Evolutionary conservation across 345 rosid genomes (phyloP), one percentile per base, ranked within the genome.

Genomic region (Dovyalis caffra): DNA sequence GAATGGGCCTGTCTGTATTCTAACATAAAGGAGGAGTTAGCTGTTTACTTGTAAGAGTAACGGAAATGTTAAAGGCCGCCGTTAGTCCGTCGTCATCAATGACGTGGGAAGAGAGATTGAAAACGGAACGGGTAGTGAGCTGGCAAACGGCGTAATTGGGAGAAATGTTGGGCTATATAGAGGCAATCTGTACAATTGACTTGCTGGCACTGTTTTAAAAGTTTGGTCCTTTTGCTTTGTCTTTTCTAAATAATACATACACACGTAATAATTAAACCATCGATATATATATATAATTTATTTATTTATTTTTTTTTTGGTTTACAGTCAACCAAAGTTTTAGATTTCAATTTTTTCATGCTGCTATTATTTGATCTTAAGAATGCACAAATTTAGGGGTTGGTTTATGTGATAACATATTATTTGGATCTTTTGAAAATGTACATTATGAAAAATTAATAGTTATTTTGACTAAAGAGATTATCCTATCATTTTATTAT

Each of bases 121-220:
- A 31, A 77, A 76, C 71, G 84, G 80, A 65, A 69, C 73, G 86
- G 79, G 51, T 47, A 75, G 40, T 79, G 83, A 82, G 84, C 86
- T 88, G 90, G 87, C 87, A 71, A 84, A 87, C 91, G 89, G 60
- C 80, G 76, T 32, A 15, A 53, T 28, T 56, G 33, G 25, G 82
- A 73, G 64, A 71, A 35, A 64, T 66, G 83, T 81, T 83, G 87
- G 83, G 80, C 77, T 76, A 75, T 56, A 61, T 70, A 58, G 49
- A 78, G 70, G 85, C 86, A 81, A 73, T 64, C 68, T 37, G 51
- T 3, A 51, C 80, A 74, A 70, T 29, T 67, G 74, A 77, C 79
- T 79, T 78, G 87, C 87, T 87, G 90, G 84, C 88, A 64, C 79
- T 86, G 74, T 82, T 88, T 80, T 28, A 6, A 23, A n/a, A 49